Evolutionary conservation across 345 rosid species (phyloP), one percentile per base, ranked within the genome.

Genomic region (thale cress (Arabidopsis thaliana)): DNA sequence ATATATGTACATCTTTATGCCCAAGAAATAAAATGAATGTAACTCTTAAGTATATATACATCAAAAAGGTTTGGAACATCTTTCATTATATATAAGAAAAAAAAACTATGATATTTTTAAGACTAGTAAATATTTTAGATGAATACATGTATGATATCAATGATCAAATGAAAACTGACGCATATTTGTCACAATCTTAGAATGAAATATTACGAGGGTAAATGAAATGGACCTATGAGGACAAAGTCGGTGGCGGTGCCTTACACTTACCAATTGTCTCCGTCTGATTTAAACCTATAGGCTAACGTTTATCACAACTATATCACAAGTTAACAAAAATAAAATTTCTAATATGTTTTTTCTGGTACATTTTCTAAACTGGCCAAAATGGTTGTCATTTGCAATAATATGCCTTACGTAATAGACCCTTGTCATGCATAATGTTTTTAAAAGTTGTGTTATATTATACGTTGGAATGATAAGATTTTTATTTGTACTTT

Each of bases 191-290:
- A 9, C 53, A 69, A 46, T 61, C 5, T 62, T 62, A 62, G 44
- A 36, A 33, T 32, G 33, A 69, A 44, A 69, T 52, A 36, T 25
- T 12, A 48, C 16, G 61, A 57, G 60, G 16, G 67, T 57, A 64
- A 71, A 77, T 77, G 80, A 77, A 71, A 77, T 70, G 49, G 80
- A 77, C 80, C 49, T 56, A 71, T 62, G 80, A 71, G 72, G 36
- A 57, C n/a, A 56, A 64, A 23, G 80, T 77, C 76, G 80, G 80
- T 77, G 80, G 59, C 76, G 80, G 80, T 77, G 80, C 76, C 80
- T 77, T 71, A 71, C 80, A 71, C 36, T 56, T 56, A 49, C 67
- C 40, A 37, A 48, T 57, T 71, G 80, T 77, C 80, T 49, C 60
- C 56, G 48, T 71, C 76, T 77, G 72, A 71, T 71, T 22, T 77